Evolutionary conservation across 805 yeast genomes (phyloP).

Genomic region (Barnettozyma botsteinii): DNA sequence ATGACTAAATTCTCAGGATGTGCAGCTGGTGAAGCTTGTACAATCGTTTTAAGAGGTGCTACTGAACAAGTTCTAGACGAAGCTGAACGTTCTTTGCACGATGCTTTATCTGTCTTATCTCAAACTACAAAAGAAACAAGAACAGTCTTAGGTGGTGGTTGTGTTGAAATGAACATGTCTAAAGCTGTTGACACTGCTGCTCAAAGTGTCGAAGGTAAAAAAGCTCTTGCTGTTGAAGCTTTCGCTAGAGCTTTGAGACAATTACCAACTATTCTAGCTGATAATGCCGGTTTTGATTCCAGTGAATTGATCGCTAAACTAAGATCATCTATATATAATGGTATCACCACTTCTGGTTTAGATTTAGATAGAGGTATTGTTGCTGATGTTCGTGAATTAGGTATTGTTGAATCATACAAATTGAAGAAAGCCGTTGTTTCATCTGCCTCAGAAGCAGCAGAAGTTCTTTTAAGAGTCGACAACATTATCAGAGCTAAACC

Average conservation of each 20-base stretch:
- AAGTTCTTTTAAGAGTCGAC: conserved; percentile 90
- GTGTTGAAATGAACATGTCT: conserved; percentile 90
- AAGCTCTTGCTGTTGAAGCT: conserved; percentile 88
- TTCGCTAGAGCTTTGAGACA: conserved; percentile 93
- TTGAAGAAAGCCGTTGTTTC: conserved; percentile 90
- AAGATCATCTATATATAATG: conserved; percentile 80
- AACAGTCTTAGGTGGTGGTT: conserved; percentile 84
- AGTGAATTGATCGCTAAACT: conserved; percentile 86
- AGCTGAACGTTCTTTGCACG: conserved; percentile 95
- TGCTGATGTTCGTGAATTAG: conserved; percentile 91
- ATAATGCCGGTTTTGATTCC: conserved; percentile 95
- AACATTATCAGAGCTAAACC: conserved; percentile 96
- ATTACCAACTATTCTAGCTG: conserved; percentile 91
- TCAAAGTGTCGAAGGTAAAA: conserved; percentile 88
- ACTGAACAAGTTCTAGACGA: conserved; percentile 95
- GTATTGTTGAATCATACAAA: conserved; percentile 89
- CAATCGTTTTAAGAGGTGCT: conserved; percentile 93
- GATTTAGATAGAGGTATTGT: conserved; percentile 79
- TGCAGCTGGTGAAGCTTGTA: conserved; percentile 92
- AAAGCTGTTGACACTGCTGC: conserved; percentile 97
- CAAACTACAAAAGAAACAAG: conserved; percentile 92
- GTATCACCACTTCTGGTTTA: conserved; percentile 86
- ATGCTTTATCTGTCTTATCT: conserved; percentile 89
- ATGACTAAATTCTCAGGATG: conserved; percentile 94
- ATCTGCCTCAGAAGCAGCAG: conserved; percentile 97